Base-by-base conservation (phyloP, 768 basidiomycete genomes). In the Mycena maculata region DNA sequence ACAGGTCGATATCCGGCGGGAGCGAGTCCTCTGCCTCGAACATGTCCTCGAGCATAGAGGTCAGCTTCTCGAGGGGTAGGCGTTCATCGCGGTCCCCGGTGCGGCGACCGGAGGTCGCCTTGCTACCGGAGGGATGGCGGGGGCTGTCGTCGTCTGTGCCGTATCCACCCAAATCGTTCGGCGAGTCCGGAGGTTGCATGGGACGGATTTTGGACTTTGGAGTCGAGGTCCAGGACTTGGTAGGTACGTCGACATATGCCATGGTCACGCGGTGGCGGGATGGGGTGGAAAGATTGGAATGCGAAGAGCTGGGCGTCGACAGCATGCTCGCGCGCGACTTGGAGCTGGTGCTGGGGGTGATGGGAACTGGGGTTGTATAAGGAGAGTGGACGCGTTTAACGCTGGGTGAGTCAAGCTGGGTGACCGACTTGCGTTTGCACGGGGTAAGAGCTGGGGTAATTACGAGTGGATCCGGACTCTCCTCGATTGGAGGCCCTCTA, bases 1-100 rank as follows among this genome's bases (percentile, higher is more conserved):
- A 65, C n/a, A 80, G 65, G 41, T 85, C 83, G 2, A 81, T 76
- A 53, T 92, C 90, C 0, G 87, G 80, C 3, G 90, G 85, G 18
- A 94, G 80, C 0, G 84, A 76, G 74, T 96, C 95, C 71, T 93
- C 90, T 0, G 92, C 89, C 68, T 92, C 90, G 61, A 97, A 92
- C 18, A 98, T 85, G 59, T 97, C 95, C 69, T 95, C 93, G 1
- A 97, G 81, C 20, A 94, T 79, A 3, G 88, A 87, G 0, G 81
- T 83, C 12, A 99, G 83, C 76, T 93, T 96, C 73, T 96, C 92
- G 5, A 92, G 77, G 0, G 92, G 91, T 2, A 78, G 92, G 91
- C 92, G 83, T 25, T 92, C 92, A 72, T 94, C 93, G 41, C 93
- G 82, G 59, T 92, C 92, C 5, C 92, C 92, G 1, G 89, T 90